Percentiles rank a stretch among this genome's conserved stretches.
phyloP scores from a whole-genome alignment of 140 eudicot genomes.

The Oenanthe javanica region DNA sequence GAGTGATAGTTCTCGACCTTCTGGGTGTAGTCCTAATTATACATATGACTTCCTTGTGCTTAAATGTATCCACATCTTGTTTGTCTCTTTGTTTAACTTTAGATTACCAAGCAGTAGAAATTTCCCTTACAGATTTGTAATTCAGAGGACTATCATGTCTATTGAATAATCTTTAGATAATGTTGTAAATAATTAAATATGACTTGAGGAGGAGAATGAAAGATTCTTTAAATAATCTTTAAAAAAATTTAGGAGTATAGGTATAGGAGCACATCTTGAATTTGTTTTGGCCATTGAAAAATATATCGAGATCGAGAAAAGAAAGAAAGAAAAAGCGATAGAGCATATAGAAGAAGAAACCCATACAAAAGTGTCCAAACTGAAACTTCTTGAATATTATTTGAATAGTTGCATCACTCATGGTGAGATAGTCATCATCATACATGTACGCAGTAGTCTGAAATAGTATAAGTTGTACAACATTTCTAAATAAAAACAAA shows the following conservation, averaged over 20 bases:
- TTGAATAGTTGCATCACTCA: conserved; percentile 6
- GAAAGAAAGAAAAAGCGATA: background rate
- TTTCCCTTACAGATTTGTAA: background rate
- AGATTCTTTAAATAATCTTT: too few relatives aligned
- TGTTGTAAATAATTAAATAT: background rate
- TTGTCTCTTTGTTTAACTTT: background rate
- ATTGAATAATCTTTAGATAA: background rate
- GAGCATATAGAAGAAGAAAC: background rate
- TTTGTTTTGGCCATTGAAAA: background rate
- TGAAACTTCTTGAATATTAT: conserved; percentile 10
- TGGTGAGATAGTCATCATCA: background rate
- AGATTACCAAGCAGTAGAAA: background rate
- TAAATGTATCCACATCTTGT: background rate
- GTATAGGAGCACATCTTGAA: background rate
- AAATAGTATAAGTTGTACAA: conserved; percentile 3
- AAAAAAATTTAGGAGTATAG: background rate
- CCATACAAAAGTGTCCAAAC: conserved; percentile 3
- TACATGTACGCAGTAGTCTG: background rate
- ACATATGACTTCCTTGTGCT: background rate
- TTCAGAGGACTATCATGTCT: background rate
- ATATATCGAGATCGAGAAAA: background rate
- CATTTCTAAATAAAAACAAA: background rate
- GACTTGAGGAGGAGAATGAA: background rate
- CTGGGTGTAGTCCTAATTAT: background rate
- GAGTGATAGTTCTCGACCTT: background rate